Conservation (phyloP, 1,284 basidiomycete species). For the Pseudozyma flocculosa region DNA sequence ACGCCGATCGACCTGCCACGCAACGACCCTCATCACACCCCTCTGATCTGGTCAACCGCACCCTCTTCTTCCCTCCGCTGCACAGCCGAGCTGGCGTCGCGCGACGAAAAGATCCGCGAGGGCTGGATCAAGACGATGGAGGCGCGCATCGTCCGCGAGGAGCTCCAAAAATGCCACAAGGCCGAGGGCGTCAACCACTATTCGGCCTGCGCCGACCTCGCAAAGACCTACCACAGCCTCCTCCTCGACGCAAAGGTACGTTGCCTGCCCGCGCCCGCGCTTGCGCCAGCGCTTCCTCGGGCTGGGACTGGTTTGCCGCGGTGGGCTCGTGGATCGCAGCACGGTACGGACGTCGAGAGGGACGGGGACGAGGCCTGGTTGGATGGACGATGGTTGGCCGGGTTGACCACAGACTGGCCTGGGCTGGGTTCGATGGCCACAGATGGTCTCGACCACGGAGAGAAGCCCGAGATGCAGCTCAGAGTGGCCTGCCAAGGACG, state of each 20-base stretch:
- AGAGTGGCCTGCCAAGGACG: too few relatives aligned
- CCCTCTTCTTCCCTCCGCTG: too few relatives aligned
- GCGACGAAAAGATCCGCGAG: slow-evolving; percentile 80
- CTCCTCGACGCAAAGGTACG: slow-evolving; percentile 81
- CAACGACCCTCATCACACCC: background rate
- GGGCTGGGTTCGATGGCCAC: too few relatives aligned
- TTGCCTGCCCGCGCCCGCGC: slow-evolving; percentile 38
- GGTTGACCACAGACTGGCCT: too few relatives aligned
- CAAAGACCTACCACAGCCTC: slow-evolving; percentile 81
- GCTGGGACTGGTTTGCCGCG: too few relatives aligned
- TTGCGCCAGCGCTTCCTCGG: background rate
- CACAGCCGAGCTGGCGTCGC: slow-evolving; percentile 59
- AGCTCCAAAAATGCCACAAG: slow-evolving; percentile 87
- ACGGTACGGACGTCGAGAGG: too few relatives aligned
- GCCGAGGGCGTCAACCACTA: slow-evolving; percentile 73
- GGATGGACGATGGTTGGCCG: too few relatives aligned
- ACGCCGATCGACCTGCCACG: too few relatives aligned
- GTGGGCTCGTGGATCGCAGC: too few relatives aligned
- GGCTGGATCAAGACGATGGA: slow-evolving; percentile 96
- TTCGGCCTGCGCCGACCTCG: slow-evolving; percentile 77
- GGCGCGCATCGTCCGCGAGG: slow-evolving; percentile 80
- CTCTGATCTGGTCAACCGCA: background rate
- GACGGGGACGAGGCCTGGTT: too few relatives aligned
- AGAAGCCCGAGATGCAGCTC: too few relatives aligned
- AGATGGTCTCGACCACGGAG: too few relatives aligned